Percentiles rank a stretch among this genome's conserved stretches.
Evolutionary conservation across 768 basidiomycete genomes (phyloP).

Genomic region (Candolleomyces eurysporus): DNA sequence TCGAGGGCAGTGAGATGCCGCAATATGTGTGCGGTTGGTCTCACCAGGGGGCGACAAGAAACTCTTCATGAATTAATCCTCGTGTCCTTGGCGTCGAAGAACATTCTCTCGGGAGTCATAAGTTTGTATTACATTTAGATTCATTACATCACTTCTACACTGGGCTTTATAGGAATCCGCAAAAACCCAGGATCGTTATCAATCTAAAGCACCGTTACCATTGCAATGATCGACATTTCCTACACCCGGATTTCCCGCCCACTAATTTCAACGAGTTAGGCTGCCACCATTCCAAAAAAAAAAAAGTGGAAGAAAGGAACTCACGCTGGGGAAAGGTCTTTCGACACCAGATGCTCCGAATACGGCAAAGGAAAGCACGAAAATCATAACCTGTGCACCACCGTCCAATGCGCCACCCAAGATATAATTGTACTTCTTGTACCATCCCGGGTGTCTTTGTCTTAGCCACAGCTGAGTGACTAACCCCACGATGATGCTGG

Average conservation of each 20-base stretch:
- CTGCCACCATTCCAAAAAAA: background rate
- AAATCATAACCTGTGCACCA: conserved; percentile 64
- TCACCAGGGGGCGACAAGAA: too few species aligned
- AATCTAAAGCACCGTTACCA: conserved; percentile 53
- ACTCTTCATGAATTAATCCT: too few species aligned
- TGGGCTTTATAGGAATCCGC: too few species aligned
- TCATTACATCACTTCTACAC: too few species aligned
- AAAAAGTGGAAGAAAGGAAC: conserved; percentile 12
- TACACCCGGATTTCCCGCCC: conserved; percentile 51
- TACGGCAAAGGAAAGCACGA: conserved; percentile 62
- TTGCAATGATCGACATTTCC: conserved; percentile 62
- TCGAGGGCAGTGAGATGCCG: too few species aligned
- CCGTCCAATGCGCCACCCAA: conserved; percentile 66
- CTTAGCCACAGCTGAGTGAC: conserved; percentile 61
- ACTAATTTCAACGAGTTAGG: conserved; percentile 26
- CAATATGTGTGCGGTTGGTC: too few species aligned
- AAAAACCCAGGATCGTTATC: background rate
- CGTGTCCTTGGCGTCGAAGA: too few species aligned
- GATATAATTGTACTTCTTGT: conserved; percentile 65
- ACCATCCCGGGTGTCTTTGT: conserved; percentile 61
- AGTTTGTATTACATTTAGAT: too few species aligned
- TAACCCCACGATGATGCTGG: conserved; percentile 50
- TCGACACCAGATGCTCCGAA: conserved; percentile 54
- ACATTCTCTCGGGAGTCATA: too few species aligned
- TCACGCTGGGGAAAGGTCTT: conserved; percentile 48